Evolutionary conservation across 176 grass and related monocot species (phyloP), one percentile per base, ranked within the genome.

Genomic region (Zoysia japonica): DNA sequence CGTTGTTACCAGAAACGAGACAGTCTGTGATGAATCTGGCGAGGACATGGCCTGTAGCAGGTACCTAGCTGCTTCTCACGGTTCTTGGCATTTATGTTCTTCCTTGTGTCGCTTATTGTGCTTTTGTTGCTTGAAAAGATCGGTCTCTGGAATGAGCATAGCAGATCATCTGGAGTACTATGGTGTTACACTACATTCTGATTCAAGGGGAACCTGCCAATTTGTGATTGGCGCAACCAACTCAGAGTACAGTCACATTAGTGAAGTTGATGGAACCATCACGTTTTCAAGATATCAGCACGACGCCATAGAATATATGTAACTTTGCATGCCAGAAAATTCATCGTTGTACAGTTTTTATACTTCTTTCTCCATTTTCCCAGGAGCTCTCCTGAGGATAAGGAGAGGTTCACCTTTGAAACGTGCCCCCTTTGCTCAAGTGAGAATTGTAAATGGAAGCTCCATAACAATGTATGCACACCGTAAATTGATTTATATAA

Each of bases 31-130:
- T 69, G 84, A 68, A 47, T 97, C 93, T 17, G 93, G 90, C 19
- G 93, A 97, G 78, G 93, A 97, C 78, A 86, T 91, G 78, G 82
- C 78, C 66, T 97, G 93, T 80, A 89, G 93, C 93, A 93, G 93
- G 90, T 97, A 87, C 80, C 36, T 37, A 64, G 67, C 13, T 36
- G n/a, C 65, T 43, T 68, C 0, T 28, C 65, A 55, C 57, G 67
- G 53, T 72, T 70, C 39, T 85, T 76, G n/a, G 66, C 15, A 47
- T 77, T 57, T 63, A 44, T 74, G 3, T 61, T 47, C 15, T 47
- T 50, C 65, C 36, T 0, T 61, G 8, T 77, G 54, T 60, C 28
- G 14, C 67, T 89, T 72, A 85, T 14, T 53, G 15, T 40, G 77
- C 28, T 76, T 36, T 42, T 79, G 16, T 89, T 83, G 15, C 55